Conservation (phyloP, 768 basidiomycete species). For the Naematelia encephala region DNA sequence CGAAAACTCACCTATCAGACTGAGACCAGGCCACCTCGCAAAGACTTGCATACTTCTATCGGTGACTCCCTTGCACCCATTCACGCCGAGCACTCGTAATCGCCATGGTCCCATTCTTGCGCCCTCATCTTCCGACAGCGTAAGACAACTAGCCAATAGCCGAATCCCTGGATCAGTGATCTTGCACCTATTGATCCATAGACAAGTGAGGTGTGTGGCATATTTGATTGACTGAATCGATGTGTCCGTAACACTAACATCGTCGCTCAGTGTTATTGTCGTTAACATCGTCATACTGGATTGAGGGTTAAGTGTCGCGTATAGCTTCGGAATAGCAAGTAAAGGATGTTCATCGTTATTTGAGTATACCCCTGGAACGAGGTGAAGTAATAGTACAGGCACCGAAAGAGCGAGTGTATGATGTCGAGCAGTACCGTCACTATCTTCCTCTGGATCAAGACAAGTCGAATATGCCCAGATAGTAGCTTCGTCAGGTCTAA, state of each 20-base stretch:
- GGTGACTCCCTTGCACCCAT: conserved; percentile 20
- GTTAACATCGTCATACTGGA: conserved; percentile 21
- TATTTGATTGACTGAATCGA: conserved; percentile 26
- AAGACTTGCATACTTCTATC: conserved; percentile 30
- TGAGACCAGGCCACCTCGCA: conserved; percentile 39
- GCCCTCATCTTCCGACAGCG: conserved; percentile 18
- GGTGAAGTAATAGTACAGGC: conserved; percentile 8
- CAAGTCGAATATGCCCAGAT: conserved; percentile 27
- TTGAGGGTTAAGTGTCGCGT: conserved; percentile 4
- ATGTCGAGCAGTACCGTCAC: neutral
- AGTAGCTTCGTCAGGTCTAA: conserved; percentile 31
- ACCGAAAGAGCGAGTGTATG: conserved; percentile 20
- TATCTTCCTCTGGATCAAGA: conserved; percentile 9
- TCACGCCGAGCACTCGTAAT: neutral
- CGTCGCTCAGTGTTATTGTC: conserved; percentile 24
- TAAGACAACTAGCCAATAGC: conserved; percentile 27
- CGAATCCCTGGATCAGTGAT: conserved; percentile 31
- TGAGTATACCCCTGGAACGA: conserved; percentile 14
- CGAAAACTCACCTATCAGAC: conserved; percentile 30
- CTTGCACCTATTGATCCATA: conserved; percentile 31
- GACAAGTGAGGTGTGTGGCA: conserved; percentile 30
- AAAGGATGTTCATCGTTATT: conserved; percentile 28
- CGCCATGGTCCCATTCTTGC: neutral
- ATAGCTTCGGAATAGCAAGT: conserved; percentile 27
- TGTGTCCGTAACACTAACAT: conserved; percentile 26